Evolutionary conservation across 805 yeast species (phyloP).

Genomic region (Isabelozyma rhagii): DNA sequence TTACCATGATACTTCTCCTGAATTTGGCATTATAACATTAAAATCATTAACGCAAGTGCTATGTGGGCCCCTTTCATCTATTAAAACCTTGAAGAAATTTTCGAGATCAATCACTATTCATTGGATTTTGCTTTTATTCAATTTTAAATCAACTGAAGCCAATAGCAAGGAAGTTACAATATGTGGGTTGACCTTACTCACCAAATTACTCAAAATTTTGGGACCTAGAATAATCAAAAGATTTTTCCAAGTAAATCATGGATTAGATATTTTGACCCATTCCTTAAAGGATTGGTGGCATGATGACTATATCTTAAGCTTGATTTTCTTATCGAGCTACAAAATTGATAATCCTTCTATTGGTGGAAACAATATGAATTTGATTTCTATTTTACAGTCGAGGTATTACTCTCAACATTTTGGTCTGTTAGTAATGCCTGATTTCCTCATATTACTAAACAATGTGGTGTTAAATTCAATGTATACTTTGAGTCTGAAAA

Average conservation of each 20-base stretch:
- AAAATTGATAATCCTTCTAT: slow-evolving; percentile 26
- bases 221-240: slow-evolving; percentile 46
- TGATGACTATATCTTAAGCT: slow-evolving; percentile 41
- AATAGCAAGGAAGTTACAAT: slow-evolving; percentile 31
- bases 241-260: slow-evolving; percentile 49
- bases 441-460: slow-evolving; percentile 38
- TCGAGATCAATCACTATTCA: slow-evolving; percentile 59
- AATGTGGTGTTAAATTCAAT: slow-evolving; percentile 30
- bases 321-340: slow-evolving; percentile 45
- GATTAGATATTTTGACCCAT: slow-evolving; percentile 47
- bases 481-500: slow-evolving; percentile 23
- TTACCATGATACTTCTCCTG: slow-evolving; percentile 38
- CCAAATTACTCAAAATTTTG: slow-evolving; percentile 44
- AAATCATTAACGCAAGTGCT: slow-evolving; percentile 33
- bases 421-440: slow-evolving; percentile 38
- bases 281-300: slow-evolving; percentile 47
- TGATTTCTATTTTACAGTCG: neutral
- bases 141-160: slow-evolving; percentile 20
- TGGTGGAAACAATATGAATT: slow-evolving; percentile 1
- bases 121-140: slow-evolving; percentile 58
- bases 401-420: slow-evolving; percentile 4
- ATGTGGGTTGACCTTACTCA: slow-evolving; percentile 44
- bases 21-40: slow-evolving; percentile 30
- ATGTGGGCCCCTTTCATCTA: slow-evolving; percentile 37
- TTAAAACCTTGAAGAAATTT: slow-evolving; percentile 39